Evolutionary conservation across 352 stramenopile species (phyloP).

Genomic region (Phytophthora pistaciae): DNA sequence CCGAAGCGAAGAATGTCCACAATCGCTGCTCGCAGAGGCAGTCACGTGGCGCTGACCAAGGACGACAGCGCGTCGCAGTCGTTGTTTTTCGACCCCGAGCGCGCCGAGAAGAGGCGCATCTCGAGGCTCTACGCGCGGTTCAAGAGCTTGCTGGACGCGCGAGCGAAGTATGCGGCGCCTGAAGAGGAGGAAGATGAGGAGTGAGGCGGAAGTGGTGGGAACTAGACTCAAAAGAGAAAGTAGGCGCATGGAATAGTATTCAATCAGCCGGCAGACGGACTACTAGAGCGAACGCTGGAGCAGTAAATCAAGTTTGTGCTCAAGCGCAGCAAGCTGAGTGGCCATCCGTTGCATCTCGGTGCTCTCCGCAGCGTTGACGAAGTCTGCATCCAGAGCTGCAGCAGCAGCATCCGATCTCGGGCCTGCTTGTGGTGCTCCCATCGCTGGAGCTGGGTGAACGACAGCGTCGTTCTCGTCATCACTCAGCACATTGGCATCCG

Average conservation of each 20-base stretch:
- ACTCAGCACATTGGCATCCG: background rate
- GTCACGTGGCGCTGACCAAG: slow-evolving; percentile 2
- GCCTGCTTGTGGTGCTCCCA: slow-evolving; percentile 4
- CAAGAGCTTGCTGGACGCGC: slow-evolving; percentile 61
- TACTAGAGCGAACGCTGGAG: slow-evolving; percentile 9
- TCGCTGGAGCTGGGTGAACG: slow-evolving; percentile 6
- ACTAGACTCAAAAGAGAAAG: background rate
- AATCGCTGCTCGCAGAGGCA: background rate
- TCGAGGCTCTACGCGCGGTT: slow-evolving; percentile 76
- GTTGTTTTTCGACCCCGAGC: slow-evolving; percentile 53
- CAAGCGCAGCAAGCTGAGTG: slow-evolving; percentile 16
- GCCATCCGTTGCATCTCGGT: slow-evolving; percentile 22
- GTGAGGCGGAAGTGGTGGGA: background rate
- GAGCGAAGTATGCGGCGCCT: slow-evolving; percentile 44
- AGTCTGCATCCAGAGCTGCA: background rate
- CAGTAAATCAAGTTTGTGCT: slow-evolving; percentile 37
- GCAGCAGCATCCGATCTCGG: slow-evolving; percentile 8
- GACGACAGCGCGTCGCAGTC: slow-evolving; percentile 4
- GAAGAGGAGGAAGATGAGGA: slow-evolving; percentile 21
- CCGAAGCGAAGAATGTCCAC: slow-evolving; percentile 15
- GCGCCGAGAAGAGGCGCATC: slow-evolving; percentile 60
- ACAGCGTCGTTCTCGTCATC: slow-evolving; percentile 6
- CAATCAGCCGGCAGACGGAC: background rate
- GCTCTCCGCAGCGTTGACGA: background rate
- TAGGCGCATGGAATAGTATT: background rate